phyloP scores from a whole-genome alignment of 1,139 yeast genomes.

The Pichia sorboxylosa region DNA sequence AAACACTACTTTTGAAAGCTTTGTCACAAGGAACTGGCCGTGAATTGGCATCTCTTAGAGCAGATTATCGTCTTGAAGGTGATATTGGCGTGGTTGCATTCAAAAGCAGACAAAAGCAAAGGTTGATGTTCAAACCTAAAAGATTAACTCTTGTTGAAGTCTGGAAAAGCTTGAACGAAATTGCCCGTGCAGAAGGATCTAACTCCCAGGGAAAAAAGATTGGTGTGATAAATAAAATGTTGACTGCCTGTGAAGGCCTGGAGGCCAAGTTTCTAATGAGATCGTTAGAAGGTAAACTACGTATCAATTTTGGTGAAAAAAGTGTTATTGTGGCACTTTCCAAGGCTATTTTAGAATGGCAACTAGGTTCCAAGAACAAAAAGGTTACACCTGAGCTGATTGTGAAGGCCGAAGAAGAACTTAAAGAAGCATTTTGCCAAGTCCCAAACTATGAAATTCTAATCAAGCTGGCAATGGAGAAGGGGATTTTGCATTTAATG shows the following conservation, averaged over 20 bases:
- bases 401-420: constrained; percentile 58
- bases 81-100: constrained; percentile 88
- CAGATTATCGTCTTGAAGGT: constrained; percentile 69
- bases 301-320: constrained; percentile 92
- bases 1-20: constrained; percentile 75
- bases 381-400: constrained; percentile 29
- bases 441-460: constrained; percentile 84
- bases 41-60: constrained; percentile 53
- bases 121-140: constrained; percentile 87
- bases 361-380: constrained; percentile 28
- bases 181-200: constrained; percentile 73
- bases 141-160: constrained; percentile 65
- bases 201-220: constrained; percentile 75
- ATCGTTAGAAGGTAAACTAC: constrained; percentile 80
- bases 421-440: constrained; percentile 80
- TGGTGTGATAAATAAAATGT: constrained; percentile 64
- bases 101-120: constrained; percentile 71
- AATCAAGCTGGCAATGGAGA: constrained; percentile 49
- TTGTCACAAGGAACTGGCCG: constrained; percentile 87
- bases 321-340: constrained; percentile 77
- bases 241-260: constrained; percentile 75
- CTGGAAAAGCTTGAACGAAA: constrained; percentile 59
- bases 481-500: constrained; percentile 55
- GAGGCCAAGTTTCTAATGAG: constrained; percentile 89
- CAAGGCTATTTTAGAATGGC: constrained; percentile 59